These are phyloP conservation scores for Fusarium tupiense DNA, from an alignment of 2,329 filamentous ascomycete genomes.

Conservation along the genomic window DNA sequence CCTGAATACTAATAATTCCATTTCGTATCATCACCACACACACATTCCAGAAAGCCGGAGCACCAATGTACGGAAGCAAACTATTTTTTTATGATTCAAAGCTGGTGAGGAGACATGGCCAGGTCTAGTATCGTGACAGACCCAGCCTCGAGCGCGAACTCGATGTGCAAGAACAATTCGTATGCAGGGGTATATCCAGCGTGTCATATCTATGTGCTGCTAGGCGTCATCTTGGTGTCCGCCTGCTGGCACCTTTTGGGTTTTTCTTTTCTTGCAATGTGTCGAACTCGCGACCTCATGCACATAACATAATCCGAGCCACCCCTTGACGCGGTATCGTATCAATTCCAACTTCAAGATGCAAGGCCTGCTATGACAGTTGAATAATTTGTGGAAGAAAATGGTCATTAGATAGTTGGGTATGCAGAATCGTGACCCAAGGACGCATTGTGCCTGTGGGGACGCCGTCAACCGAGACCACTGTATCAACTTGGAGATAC, in stretches of 20 bases:
- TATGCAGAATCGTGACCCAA: constrained; percentile 31
- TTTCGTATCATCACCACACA: constrained; percentile 2
- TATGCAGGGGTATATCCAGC: constrained; percentile 46
- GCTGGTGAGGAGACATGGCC: constrained; percentile 36
- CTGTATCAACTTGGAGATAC: constrained; percentile 7
- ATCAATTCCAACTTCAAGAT: constrained; percentile 41
- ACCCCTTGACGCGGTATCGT: constrained; percentile 34
- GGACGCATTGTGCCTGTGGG: constrained; percentile 21
- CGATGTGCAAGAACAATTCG: constrained; percentile 42
- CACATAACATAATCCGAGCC: constrained; percentile 29
- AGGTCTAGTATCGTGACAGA: constrained; percentile 44
- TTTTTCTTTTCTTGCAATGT: constrained; percentile 25
- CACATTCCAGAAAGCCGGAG: constrained; percentile 13
- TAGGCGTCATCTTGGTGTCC: constrained; percentile 37
- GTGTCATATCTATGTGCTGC: constrained; percentile 45
- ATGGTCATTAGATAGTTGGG: constrained; percentile 43
- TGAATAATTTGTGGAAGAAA: constrained; percentile 38
- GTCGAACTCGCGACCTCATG: constrained; percentile 34
- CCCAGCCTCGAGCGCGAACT: constrained; percentile 40
- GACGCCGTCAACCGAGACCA: constrained; percentile 16
- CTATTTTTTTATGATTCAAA: constrained; percentile 42
- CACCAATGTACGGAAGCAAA: constrained; percentile 33
- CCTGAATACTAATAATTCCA: constrained; percentile 1
- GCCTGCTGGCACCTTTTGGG: constrained; percentile 38
- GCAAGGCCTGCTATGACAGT: constrained; percentile 44